These are phyloP conservation scores for Colletotrichum lentis DNA, from an alignment of 2,329 filamentous ascomycete species.

Conservation along the genomic window DNA sequence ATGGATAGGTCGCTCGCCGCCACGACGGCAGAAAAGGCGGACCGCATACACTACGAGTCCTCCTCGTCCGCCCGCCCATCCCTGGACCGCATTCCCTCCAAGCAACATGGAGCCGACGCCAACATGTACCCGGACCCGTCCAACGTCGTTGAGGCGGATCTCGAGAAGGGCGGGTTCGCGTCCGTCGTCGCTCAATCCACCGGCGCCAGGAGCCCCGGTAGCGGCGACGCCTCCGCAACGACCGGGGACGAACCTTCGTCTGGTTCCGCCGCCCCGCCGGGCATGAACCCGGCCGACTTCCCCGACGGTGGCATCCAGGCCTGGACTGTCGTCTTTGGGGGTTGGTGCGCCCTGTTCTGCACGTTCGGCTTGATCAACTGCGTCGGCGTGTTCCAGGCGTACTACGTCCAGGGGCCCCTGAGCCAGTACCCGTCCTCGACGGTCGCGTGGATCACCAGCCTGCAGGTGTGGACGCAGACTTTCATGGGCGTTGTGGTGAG, in stretches of 20 bases:
- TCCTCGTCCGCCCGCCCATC: conserved; percentile 35
- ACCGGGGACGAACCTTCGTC: conserved; percentile 19
- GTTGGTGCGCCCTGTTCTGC: conserved; percentile 55
- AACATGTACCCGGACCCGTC: conserved; percentile 47
- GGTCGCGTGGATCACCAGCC: conserved; percentile 67
- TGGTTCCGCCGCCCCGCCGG: conserved; percentile 21
- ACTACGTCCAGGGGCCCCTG: conserved; percentile 62
- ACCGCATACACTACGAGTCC: conserved; percentile 37
- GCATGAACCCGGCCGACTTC: conserved; percentile 59
- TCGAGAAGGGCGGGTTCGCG: conserved; percentile 46
- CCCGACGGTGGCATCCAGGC: conserved; percentile 67
- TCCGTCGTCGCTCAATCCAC: conserved; percentile 17
- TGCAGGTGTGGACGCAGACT: conserved; percentile 59
- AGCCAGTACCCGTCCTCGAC: conserved; percentile 57
- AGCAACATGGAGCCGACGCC: conserved; percentile 47
- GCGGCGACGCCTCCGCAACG: not conserved
- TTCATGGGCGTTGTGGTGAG: conserved; percentile 59
- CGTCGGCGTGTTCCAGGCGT: conserved; percentile 65
- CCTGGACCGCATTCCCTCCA: conserved; percentile 45
- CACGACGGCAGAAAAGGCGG: conserved; percentile 33
- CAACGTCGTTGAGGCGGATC: conserved; percentile 45
- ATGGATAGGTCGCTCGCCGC: conserved; percentile 24
- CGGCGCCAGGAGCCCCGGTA: conserved; percentile 36
- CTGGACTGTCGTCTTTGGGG: conserved; percentile 64
- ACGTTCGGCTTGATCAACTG: conserved; percentile 56